phyloP scores from a whole-genome alignment of 495 filamentous ascomycete species.

The Penicillium simplicissimum region DNA sequence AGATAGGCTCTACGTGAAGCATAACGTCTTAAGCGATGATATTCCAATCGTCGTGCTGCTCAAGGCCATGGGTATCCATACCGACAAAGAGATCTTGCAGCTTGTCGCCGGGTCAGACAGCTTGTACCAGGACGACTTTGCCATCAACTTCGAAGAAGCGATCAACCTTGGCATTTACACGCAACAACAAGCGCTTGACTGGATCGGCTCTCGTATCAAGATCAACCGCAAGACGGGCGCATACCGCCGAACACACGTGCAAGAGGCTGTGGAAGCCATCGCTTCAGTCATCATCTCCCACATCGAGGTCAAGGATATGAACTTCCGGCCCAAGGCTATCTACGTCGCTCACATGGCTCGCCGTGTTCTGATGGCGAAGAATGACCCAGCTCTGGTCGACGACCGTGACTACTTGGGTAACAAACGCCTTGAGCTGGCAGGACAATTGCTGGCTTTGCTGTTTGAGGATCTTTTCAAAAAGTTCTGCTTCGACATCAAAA shows the following conservation, averaged over 20 bases:
- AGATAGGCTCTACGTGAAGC: constrained; percentile 81
- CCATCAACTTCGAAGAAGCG: constrained; percentile 91
- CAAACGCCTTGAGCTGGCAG: constrained; percentile 90
- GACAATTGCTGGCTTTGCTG: constrained; percentile 89
- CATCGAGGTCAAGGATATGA: constrained; percentile 81
- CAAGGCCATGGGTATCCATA: constrained; percentile 90
- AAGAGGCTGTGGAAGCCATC: constrained; percentile 89
- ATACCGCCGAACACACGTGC: constrained; percentile 68
- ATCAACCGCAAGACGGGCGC: constrained; percentile 65
- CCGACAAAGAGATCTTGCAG: constrained; percentile 90
- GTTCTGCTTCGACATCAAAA: constrained; percentile 82
- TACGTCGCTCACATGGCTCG: constrained; percentile 97
- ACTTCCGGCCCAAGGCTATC: constrained; percentile 92
- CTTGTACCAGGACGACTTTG: constrained; percentile 88
- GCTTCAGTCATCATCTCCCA: constrained; percentile 90
- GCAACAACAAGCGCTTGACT: constrained; percentile 93
- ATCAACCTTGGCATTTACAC: constrained; percentile 79
- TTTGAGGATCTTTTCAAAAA: constrained; percentile 98
- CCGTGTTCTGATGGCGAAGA: constrained; percentile 87
- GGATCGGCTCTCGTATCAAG: constrained; percentile 80
- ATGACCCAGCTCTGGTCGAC: constrained; percentile 84
- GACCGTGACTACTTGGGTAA: constrained; percentile 98
- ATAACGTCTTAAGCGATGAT: constrained; percentile 89
- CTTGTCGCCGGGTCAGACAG: constrained; percentile 82
- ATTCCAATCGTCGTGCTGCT: constrained; percentile 89